phyloP scores from a whole-genome alignment of 768 basidiomycete species.

The Psilocybe azurescens region DNA sequence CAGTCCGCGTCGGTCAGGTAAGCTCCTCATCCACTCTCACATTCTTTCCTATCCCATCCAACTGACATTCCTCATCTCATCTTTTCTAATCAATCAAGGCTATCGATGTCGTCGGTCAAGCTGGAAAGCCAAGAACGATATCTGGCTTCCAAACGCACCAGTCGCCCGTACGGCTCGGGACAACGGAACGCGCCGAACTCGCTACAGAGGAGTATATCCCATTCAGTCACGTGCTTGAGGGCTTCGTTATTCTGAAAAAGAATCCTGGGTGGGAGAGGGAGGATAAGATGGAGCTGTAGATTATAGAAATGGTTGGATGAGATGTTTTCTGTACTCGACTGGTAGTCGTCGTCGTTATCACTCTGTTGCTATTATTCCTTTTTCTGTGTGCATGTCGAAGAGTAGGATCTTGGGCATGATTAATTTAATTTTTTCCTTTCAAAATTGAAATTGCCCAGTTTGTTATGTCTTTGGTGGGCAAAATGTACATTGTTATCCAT shows the following conservation, averaged over 20 bases:
- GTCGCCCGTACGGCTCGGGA: slow-evolving; percentile 94
- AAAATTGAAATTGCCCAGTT: no score
- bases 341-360: no score
- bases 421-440: no score
- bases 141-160: slow-evolving; percentile 99
- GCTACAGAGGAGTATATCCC: slow-evolving; percentile 98
- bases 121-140: slow-evolving; percentile 95
- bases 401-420: no score
- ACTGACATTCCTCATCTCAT: not conserved
- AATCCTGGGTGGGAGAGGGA: slow-evolving; percentile 91
- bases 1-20: slow-evolving; percentile 93
- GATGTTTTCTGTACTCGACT: no score
- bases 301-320: no score
- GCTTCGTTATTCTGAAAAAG: slow-evolving; percentile 90
- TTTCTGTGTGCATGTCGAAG: no score
- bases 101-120: slow-evolving; percentile 96
- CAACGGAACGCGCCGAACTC: slow-evolving; percentile 92
- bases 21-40: slow-evolving; percentile 21
- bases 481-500: no score
- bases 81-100: slow-evolving; percentile 53
- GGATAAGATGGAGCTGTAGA: slow-evolving; percentile 80
- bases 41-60: slow-evolving; percentile 1
- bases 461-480: no score
- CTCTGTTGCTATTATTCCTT: no score
- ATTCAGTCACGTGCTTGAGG: slow-evolving; percentile 89